These are phyloP conservation scores for Cichorium intybus DNA, from an alignment of 140 eudicot species.

Conservation along the genomic window DNA sequence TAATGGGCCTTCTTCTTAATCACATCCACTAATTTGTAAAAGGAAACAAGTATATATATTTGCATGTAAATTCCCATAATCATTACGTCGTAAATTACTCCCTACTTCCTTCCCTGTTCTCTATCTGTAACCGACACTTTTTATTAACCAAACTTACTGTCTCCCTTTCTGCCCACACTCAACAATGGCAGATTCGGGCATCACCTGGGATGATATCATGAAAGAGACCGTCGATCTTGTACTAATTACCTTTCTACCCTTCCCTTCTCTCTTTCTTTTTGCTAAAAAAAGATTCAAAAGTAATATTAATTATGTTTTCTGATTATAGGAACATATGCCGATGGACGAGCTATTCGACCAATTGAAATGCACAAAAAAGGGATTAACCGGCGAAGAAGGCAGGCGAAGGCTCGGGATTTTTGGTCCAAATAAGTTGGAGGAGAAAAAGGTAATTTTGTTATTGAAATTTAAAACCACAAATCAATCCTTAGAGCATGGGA, in stretches of 20 bases:
- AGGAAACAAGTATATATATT: slow-evolving; percentile 4
- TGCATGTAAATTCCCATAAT: slow-evolving; percentile 18
- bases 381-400: slow-evolving; percentile 61
- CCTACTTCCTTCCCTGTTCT: slow-evolving; percentile 4
- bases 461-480: not conserved
- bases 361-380: slow-evolving; percentile 58
- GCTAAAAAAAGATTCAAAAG: too few species aligned
- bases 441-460: slow-evolving; percentile 52
- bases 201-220: slow-evolving; percentile 45
- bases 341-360: slow-evolving; percentile 65
- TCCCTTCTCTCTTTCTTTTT: not conserved
- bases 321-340: slow-evolving; percentile 59
- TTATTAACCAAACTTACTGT: slow-evolving; percentile 3
- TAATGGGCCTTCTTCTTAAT: slow-evolving; percentile 22
- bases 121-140: slow-evolving; percentile 15
- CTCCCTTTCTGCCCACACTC: slow-evolving; percentile 17
- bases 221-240: slow-evolving; percentile 58
- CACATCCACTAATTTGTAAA: slow-evolving; percentile 28
- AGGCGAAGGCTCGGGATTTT: slow-evolving; percentile 61
- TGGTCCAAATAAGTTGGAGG: slow-evolving; percentile 84
- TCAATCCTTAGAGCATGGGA: too few species aligned
- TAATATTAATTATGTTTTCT: not conserved
- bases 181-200: slow-evolving; percentile 35
- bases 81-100: slow-evolving; percentile 13
- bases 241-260: slow-evolving; percentile 9